These are phyloP conservation scores for Trichoderma pleuroti DNA, from an alignment of 2,329 filamentous ascomycete genomes.

Conservation along the genomic window DNA sequence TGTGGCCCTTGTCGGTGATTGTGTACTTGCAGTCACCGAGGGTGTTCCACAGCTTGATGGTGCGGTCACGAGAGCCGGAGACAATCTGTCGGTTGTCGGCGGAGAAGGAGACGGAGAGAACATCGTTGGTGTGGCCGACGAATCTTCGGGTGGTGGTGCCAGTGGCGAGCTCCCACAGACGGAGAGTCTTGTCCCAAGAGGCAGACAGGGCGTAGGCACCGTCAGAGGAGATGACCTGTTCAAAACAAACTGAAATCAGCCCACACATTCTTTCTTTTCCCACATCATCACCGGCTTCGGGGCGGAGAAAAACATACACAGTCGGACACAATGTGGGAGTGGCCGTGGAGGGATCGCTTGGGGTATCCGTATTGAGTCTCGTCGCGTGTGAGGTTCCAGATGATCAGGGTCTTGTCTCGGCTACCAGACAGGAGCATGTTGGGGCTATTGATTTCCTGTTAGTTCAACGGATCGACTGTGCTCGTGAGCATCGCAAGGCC, in stretches of 20 bases:
- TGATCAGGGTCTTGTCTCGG: slow-evolving; percentile 99
- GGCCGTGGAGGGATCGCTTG: slow-evolving; percentile 96
- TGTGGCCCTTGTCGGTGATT: slow-evolving; percentile 99
- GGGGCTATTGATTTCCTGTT: slow-evolving; percentile 59
- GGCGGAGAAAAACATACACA: slow-evolving; percentile 67
- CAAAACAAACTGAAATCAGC: slow-evolving; percentile 26
- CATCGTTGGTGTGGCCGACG: slow-evolving; percentile 98
- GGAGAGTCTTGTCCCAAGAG: slow-evolving; percentile 99
- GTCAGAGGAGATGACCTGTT: slow-evolving; percentile 95
- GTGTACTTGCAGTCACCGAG: slow-evolving; percentile 99
- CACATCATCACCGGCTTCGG: neutral
- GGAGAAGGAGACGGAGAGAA: slow-evolving; percentile 99
- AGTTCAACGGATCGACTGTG: slow-evolving; percentile 18
- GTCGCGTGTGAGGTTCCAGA: slow-evolving; percentile 99
- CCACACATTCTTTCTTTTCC: neutral
- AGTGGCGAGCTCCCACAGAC: slow-evolving; percentile 97
- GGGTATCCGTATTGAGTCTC: slow-evolving; percentile 98
- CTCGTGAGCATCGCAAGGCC: neutral
- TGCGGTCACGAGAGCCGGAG: slow-evolving; percentile 94
- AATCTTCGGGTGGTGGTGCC: slow-evolving; percentile 97
- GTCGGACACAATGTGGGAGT: slow-evolving; percentile 99
- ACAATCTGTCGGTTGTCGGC: slow-evolving; percentile 99
- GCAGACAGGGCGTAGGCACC: slow-evolving; percentile 98
- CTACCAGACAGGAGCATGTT: slow-evolving; percentile 99
- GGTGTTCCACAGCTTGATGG: slow-evolving; percentile 99